These are phyloP conservation scores for Trypanosoma avium DNA, from an alignment of 208 protist genomes.

Conservation along the genomic window DNA sequence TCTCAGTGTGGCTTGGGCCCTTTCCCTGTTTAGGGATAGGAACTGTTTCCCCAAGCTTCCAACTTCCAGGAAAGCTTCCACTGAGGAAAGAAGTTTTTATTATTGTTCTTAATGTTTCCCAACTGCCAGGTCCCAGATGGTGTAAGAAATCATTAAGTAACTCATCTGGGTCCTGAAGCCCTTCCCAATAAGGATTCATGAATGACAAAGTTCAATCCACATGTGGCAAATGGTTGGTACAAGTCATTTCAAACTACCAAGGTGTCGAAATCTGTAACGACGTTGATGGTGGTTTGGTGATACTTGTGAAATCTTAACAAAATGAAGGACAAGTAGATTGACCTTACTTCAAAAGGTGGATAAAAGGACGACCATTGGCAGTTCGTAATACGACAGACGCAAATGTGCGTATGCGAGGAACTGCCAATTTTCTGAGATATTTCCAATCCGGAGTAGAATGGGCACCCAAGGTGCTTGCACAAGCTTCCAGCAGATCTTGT, in stretches of 20 bases:
- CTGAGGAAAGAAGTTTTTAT: neutral
- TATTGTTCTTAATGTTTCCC: neutral
- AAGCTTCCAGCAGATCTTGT: neutral
- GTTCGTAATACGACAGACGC: neutral
- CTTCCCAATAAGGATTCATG: neutral
- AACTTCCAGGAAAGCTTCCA: neutral
- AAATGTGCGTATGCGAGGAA: neutral
- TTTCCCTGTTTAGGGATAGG: neutral
- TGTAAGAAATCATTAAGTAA: neutral
- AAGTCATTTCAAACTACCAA: too few species aligned
- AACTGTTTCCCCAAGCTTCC: neutral
- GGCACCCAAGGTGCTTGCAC: neutral
- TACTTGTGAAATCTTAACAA: neutral
- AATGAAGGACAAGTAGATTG: neutral
- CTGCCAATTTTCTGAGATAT: neutral
- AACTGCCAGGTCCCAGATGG: neutral
- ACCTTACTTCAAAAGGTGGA: neutral
- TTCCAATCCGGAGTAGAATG: neutral
- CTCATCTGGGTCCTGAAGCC: neutral
- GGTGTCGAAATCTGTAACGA: neutral
- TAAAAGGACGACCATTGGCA: neutral
- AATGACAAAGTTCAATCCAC: neutral
- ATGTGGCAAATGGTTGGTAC: neutral
- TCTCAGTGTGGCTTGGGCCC: neutral
- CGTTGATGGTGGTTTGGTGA: neutral